A percentile compares a stretch with the other conserved stretches of the same genome.
These are phyloP conservation scores for Tympanopsis confertula DNA, from an alignment of 2,329 filamentous ascomycete genomes.

Conservation along the genomic window DNA sequence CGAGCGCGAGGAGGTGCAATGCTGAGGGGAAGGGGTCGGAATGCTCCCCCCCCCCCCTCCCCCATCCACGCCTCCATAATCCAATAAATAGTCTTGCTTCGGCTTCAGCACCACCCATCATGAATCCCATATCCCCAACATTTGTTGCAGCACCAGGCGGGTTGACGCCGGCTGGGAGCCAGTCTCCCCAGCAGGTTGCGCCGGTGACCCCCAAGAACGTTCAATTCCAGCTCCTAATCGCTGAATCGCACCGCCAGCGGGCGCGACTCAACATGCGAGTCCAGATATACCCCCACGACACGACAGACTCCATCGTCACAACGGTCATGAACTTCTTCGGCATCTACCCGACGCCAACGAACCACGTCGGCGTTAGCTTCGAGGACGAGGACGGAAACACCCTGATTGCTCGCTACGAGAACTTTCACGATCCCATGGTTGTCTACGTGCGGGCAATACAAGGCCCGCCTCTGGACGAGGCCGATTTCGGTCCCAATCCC, in stretches of 20 bases:
- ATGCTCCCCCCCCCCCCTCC: too few species aligned
- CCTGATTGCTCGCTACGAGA: slow-evolving; percentile 91
- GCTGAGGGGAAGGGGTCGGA: too few species aligned
- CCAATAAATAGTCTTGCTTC: too few species aligned
- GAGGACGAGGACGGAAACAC: slow-evolving; percentile 83
- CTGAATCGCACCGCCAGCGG: slow-evolving; percentile 54
- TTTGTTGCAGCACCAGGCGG: too few species aligned
- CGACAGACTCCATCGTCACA: slow-evolving; percentile 92
- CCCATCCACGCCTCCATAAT: too few species aligned
- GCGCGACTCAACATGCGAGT: slow-evolving; percentile 75
- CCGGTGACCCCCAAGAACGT: slow-evolving; percentile 55
- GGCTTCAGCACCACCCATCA: too few species aligned
- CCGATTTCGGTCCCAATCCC: not conserved
- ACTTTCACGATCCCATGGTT: slow-evolving; percentile 82
- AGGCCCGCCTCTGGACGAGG: slow-evolving; percentile 3
- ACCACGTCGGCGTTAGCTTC: slow-evolving; percentile 79
- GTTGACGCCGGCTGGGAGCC: too few species aligned
- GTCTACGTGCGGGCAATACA: slow-evolving; percentile 84
- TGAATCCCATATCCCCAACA: too few species aligned
- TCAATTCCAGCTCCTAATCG: slow-evolving; percentile 66
- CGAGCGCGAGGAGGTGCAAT: too few species aligned
- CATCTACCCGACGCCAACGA: slow-evolving; percentile 64
- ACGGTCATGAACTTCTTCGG: slow-evolving; percentile 99
- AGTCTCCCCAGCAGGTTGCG: too few species aligned
- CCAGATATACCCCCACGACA: slow-evolving; percentile 89